phyloP scores from a whole-genome alignment of 371 early-diverging fungal species.

The Lichtheimia hyalospora region DNA sequence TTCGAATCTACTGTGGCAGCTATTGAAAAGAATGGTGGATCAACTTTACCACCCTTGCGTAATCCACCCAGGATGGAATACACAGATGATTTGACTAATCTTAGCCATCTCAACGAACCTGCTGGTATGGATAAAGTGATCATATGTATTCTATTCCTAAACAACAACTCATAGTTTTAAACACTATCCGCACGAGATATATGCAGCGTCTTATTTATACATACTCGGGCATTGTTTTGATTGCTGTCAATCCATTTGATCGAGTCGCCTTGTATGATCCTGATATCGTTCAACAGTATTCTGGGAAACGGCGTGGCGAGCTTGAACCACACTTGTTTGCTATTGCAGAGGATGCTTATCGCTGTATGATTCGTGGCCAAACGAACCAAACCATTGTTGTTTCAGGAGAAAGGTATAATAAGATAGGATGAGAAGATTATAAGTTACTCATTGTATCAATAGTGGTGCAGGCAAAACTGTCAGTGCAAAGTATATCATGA shows the following conservation, averaged over 20 bases:
- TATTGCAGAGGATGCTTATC: conserved; percentile 96
- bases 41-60: conserved; percentile 82
- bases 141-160: neutral
- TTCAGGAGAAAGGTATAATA: conserved; percentile 85
- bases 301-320: conserved; percentile 88
- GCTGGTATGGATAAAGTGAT: conserved; percentile 52
- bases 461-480: conserved; percentile 93
- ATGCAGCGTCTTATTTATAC: conserved; percentile 93
- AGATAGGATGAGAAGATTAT: neutral
- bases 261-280: conserved; percentile 84
- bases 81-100: conserved; percentile 89
- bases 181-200: conserved; percentile 88
- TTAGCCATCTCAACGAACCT: conserved; percentile 91
- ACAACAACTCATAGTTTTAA: conserved; percentile 60
- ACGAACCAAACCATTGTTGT: conserved; percentile 97
- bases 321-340: conserved; percentile 98
- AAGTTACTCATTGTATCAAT: neutral
- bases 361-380: conserved; percentile 83
- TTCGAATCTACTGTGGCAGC: conserved; percentile 74
- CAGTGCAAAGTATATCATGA: conserved; percentile 93
- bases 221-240: conserved; percentile 97
- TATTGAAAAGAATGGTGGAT: conserved; percentile 61
- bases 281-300: conserved; percentile 86
- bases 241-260: conserved; percentile 98
- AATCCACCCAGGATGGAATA: conserved; percentile 89